Conservation (phyloP, 768 basidiomycete species). For the Russula olivacea region DNA sequence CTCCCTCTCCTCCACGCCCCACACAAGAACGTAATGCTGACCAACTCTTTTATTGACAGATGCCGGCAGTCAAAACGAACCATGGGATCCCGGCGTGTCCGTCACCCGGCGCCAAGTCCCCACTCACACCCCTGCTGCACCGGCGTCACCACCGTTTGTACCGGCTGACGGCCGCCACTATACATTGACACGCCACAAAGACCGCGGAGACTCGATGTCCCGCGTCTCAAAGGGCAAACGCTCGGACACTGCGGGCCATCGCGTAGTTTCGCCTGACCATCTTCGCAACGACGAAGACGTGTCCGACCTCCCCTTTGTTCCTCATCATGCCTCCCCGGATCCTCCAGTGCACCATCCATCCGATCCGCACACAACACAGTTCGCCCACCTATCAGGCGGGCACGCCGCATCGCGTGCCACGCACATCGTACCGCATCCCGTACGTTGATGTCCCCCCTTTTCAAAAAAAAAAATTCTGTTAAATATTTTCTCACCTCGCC, state of each 20-base stretch:
- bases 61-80: neutral
- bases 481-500: neutral
- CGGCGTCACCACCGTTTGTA: neutral
- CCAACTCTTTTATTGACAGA: neutral
- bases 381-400: neutral
- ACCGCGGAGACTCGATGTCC: neutral
- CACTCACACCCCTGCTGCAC: neutral
- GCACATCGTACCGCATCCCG: conserved; percentile 15
- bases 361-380: conserved; percentile 6
- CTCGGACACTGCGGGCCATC: neutral
- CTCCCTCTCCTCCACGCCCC: neutral
- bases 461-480: too few species aligned
- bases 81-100: conserved; percentile 13
- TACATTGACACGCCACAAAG: conserved; percentile 1
- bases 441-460: conserved; percentile 6
- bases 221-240: neutral
- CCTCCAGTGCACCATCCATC: conserved; percentile 8
- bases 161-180: neutral
- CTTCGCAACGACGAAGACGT: neutral
- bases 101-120: neutral
- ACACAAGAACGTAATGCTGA: conserved; percentile 17
- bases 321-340: neutral
- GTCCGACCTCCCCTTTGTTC: conserved; percentile 3
- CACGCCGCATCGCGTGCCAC: neutral
- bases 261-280: neutral